Evolutionary conservation across 2,329 filamentous ascomycete species (phyloP).

Genomic region (Hypoxylon sp.): DNA sequence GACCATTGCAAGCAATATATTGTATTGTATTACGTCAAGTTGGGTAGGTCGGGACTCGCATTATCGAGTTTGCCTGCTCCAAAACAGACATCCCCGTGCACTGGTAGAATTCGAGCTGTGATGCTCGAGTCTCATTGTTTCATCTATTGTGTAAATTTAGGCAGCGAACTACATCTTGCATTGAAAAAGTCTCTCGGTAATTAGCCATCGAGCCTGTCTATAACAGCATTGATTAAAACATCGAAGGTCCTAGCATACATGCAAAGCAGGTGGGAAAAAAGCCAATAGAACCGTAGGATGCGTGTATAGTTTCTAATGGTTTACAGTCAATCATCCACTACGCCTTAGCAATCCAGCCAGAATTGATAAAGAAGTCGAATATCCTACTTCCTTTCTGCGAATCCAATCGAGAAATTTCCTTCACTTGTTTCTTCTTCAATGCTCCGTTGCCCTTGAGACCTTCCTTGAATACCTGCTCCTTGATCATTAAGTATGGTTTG

Average conservation of each 20-base stretch:
- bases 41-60: background rate
- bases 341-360: constrained; percentile 91
- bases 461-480: constrained; percentile 92
- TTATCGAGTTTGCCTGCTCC: background rate
- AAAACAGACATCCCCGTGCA: background rate
- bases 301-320: too few relatives aligned
- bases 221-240: background rate
- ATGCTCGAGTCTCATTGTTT: background rate
- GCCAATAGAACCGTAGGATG: background rate
- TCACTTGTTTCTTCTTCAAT: constrained; percentile 94
- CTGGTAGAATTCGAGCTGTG: background rate
- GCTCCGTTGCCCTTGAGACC: constrained; percentile 89
- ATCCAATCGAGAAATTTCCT: constrained; percentile 87
- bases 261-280: background rate
- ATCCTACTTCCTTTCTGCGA: constrained; percentile 86
- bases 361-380: constrained; percentile 95
- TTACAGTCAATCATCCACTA: constrained; percentile 55
- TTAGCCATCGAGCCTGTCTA: background rate
- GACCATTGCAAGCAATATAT: background rate
- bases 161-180: constrained; percentile 1
- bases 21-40: background rate
- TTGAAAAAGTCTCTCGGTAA: background rate
- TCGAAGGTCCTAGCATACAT: background rate
- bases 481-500: constrained; percentile 95
- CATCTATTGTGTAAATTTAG: background rate